Conservation (phyloP, 176 grass and related monocot genomes). For the Zizania latifolia region DNA sequence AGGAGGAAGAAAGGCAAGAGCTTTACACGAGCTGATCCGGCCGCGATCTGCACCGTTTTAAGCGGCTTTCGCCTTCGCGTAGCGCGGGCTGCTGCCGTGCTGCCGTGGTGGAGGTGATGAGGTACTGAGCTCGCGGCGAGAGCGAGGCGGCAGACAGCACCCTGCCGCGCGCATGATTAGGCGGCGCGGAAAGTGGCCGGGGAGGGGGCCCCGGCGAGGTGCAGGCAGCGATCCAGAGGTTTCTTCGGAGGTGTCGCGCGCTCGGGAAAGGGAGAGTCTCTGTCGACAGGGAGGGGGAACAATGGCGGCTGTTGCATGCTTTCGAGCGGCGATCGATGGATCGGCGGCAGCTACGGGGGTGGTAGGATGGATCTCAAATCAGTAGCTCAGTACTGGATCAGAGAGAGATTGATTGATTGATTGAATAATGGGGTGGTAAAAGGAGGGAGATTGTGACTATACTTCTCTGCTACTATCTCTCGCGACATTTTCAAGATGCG, state of each 20-base stretch:
- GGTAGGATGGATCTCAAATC: too few relatives aligned
- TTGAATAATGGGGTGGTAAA: background rate
- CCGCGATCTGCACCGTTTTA: background rate
- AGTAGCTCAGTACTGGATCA: too few relatives aligned
- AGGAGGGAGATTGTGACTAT: too few relatives aligned
- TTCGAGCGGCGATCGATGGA: too few relatives aligned
- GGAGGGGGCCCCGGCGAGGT: background rate
- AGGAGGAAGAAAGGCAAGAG: background rate
- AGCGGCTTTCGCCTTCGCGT: too few relatives aligned
- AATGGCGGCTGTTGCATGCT: background rate
- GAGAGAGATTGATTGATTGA: too few relatives aligned
- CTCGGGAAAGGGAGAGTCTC: background rate
- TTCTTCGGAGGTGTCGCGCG: background rate
- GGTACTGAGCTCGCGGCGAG: too few relatives aligned
- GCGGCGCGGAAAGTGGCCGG: conserved; percentile 21
- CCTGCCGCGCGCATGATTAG: conserved; percentile 26
- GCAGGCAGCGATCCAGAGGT: conserved; percentile 39
- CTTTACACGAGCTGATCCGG: background rate
- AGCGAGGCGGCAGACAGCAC: background rate
- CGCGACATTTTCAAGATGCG: too few relatives aligned
- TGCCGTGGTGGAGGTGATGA: too few relatives aligned
- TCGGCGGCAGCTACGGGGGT: too few relatives aligned
- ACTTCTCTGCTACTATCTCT: too few relatives aligned
- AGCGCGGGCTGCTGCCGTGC: too few relatives aligned
- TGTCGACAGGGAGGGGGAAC: conserved; percentile 1